Evolutionary conservation across 2,329 filamentous ascomycete genomes (phyloP).

Genomic region (Colletotrichum orbiculare): DNA sequence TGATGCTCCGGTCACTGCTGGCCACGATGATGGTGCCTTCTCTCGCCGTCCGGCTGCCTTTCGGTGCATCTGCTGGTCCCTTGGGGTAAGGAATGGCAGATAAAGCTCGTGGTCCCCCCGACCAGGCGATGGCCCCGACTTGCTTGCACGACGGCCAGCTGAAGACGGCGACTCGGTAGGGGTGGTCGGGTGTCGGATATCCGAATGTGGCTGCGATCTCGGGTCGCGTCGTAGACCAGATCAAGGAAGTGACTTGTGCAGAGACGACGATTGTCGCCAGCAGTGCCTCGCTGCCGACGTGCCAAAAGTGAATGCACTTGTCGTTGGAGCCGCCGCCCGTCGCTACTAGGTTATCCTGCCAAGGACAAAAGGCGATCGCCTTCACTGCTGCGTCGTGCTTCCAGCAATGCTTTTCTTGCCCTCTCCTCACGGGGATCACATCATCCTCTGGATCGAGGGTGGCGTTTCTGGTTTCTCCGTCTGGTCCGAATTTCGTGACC

Average conservation of each 20-base stretch:
- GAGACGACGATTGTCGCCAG: slow-evolving; percentile 92
- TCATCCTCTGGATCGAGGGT: slow-evolving; percentile 42
- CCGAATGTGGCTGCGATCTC: slow-evolving; percentile 91
- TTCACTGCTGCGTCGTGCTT: slow-evolving; percentile 90
- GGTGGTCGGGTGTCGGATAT: slow-evolving; percentile 83
- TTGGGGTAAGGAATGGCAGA: slow-evolving; percentile 88
- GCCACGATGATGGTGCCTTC: slow-evolving; percentile 85
- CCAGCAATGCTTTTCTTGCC: slow-evolving; percentile 77
- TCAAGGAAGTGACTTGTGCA: slow-evolving; percentile 91
- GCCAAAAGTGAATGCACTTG: slow-evolving; percentile 95
- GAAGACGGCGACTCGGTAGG: slow-evolving; percentile 90
- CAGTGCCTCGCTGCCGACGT: slow-evolving; percentile 83
- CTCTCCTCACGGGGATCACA: slow-evolving; percentile 61
- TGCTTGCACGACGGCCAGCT: slow-evolving; percentile 93
- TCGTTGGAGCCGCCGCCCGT: slow-evolving; percentile 95
- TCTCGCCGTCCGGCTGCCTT: slow-evolving; percentile 40
- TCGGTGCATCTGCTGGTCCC: slow-evolving; percentile 44
- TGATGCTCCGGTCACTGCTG: slow-evolving; percentile 90
- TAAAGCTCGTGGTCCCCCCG: slow-evolving; percentile 80
- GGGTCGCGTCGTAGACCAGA: slow-evolving; percentile 86
- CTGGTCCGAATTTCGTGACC: too few species aligned
- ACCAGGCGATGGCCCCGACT: slow-evolving; percentile 87
- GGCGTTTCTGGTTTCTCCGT: too few species aligned
- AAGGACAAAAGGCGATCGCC: slow-evolving; percentile 96
- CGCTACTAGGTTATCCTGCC: slow-evolving; percentile 87